Conservation (phyloP, 31 red algal genomes). For the Endocladia muricata region DNA sequence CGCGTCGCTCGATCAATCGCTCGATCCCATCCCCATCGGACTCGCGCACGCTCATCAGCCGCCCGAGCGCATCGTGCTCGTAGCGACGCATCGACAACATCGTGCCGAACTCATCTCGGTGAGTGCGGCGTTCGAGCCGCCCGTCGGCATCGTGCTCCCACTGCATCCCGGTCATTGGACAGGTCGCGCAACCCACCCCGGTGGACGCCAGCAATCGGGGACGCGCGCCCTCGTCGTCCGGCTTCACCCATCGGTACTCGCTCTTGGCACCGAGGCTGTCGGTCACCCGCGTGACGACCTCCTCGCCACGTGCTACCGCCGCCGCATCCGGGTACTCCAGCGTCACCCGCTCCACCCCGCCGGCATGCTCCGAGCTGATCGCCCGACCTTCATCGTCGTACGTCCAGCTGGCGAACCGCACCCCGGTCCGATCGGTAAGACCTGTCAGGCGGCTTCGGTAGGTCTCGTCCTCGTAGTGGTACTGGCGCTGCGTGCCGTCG, state of each 20-base stretch:
- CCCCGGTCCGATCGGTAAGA: not conserved
- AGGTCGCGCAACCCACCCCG: no score
- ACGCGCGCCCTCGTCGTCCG: not conserved
- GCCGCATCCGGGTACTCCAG: not conserved
- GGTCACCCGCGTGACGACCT: not conserved
- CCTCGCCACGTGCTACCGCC: not conserved
- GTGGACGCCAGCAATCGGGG: not conserved
- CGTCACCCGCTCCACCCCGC: not conserved
- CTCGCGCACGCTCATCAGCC: no score
- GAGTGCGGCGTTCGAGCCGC: no score
- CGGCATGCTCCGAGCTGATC: not conserved
- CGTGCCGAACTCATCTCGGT: no score
- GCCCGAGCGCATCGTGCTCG: no score
- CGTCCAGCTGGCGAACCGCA: not conserved
- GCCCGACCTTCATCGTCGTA: not conserved
- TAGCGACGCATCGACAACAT: no score
- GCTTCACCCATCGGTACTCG: not conserved
- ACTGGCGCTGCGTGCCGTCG: no score
- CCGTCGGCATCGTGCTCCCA: no score
- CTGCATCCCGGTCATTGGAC: no score
- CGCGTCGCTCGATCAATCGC: no score
- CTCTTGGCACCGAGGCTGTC: not conserved
- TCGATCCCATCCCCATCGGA: no score
- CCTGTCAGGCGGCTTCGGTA: not conserved
- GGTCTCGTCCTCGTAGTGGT: no score